phyloP scores from a whole-genome alignment of 495 filamentous ascomycete species.

The Xylaria nigripes region DNA sequence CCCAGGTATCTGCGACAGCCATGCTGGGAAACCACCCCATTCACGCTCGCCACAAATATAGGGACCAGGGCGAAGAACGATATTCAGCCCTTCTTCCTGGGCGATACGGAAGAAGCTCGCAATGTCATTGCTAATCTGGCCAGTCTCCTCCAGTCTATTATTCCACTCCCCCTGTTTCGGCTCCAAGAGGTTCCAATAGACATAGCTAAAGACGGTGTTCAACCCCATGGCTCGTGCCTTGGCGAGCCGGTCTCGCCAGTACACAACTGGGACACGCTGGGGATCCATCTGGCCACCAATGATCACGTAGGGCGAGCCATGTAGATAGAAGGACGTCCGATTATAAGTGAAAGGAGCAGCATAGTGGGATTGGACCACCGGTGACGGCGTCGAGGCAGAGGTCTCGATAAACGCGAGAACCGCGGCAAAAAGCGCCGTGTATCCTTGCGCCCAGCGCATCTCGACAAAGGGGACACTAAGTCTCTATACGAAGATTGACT shows the following conservation, averaged over 20 bases:
- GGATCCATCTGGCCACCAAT: slow-evolving; percentile 46
- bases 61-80: slow-evolving; percentile 38
- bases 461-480: neutral
- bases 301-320: slow-evolving; percentile 36
- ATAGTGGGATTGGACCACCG: neutral
- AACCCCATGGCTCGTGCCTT: slow-evolving; percentile 40
- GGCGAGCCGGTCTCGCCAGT: slow-evolving; percentile 34
- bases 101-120: slow-evolving; percentile 35
- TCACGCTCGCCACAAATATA: slow-evolving; percentile 44
- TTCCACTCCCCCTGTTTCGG: slow-evolving; percentile 30
- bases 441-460: slow-evolving; percentile 1
- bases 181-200: slow-evolving; percentile 42
- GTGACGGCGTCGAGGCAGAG: neutral
- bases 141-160: neutral
- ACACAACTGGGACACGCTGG: slow-evolving; percentile 35
- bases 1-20: slow-evolving; percentile 32
- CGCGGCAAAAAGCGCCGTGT: neutral
- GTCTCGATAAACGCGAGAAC: neutral
- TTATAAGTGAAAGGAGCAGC: slow-evolving; percentile 21
- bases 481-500: no score
- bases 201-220: slow-evolving; percentile 42
- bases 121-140: slow-evolving; percentile 30
- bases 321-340: slow-evolving; percentile 31
- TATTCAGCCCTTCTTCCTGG: slow-evolving; percentile 33
- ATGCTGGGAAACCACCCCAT: slow-evolving; percentile 43